These are phyloP conservation scores for Alternaria triticina DNA, from an alignment of 2,329 filamentous ascomycete genomes.

Conservation along the genomic window DNA sequence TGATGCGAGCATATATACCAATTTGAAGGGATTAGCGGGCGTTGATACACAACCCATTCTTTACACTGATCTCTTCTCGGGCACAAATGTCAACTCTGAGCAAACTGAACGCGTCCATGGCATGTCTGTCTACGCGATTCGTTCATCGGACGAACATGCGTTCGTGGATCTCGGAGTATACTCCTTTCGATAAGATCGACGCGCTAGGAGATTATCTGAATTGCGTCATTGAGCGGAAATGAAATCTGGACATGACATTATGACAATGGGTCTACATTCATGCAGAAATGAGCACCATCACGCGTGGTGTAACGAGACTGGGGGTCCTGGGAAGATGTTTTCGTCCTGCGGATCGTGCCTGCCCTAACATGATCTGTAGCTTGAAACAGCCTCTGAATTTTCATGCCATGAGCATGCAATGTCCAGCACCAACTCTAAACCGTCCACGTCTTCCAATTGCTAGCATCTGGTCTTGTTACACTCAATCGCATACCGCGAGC, in stretches of 20 bases:
- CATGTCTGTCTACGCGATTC: neutral
- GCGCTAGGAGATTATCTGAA: neutral
- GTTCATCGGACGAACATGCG: slow-evolving; percentile 1
- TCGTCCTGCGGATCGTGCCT: neutral
- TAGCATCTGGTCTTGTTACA: neutral
- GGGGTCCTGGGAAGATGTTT: neutral
- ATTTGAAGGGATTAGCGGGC: slow-evolving; percentile 1
- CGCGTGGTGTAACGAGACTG: neutral
- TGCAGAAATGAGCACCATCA: neutral
- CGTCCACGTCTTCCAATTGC: neutral
- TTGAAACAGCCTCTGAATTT: neutral
- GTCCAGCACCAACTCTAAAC: neutral
- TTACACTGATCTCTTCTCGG: neutral
- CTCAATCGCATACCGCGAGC: neutral
- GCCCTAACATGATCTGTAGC: neutral
- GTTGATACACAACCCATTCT: neutral
- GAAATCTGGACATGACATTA: neutral
- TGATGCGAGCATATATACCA: neutral
- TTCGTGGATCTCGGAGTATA: slow-evolving; percentile 11
- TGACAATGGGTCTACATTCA: neutral
- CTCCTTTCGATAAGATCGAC: slow-evolving; percentile 4
- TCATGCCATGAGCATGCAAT: neutral
- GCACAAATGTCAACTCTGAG: neutral
- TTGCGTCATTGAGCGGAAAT: neutral
- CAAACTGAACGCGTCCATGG: neutral